phyloP scores from a whole-genome alignment of 1,284 basidiomycete species.

The Irpex sp. region DNA sequence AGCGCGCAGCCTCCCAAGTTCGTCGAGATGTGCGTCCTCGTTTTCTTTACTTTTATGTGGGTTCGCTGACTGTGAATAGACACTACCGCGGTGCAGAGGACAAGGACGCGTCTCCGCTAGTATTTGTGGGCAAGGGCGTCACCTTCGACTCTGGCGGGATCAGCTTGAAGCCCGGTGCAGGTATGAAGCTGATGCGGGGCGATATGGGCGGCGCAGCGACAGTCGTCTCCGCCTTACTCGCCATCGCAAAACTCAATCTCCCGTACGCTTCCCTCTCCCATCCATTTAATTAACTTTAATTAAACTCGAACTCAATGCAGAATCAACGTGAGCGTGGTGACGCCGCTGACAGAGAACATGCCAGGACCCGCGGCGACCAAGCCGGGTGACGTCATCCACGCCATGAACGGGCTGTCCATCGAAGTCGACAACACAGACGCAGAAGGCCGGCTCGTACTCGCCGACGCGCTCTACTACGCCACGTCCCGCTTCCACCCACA shows the following conservation, averaged over 20 bases:
- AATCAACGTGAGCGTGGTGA: conserved; percentile 72
- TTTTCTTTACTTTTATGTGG: neutral
- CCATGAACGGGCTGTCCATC: conserved; percentile 87
- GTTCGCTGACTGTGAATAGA: conserved; percentile 31
- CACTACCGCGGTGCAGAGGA: conserved; percentile 76
- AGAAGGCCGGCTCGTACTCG: conserved; percentile 78
- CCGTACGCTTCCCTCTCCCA: conserved; percentile 46
- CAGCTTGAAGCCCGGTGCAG: conserved; percentile 74
- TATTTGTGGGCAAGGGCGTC: conserved; percentile 86
- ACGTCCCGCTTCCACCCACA: conserved; percentile 77
- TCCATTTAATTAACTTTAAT: too few relatives aligned
- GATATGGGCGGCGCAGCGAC: conserved; percentile 89
- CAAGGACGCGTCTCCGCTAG: conserved; percentile 58
- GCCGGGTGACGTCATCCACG: conserved; percentile 81
- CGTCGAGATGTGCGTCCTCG: conserved; percentile 69
- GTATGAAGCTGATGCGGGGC: conserved; percentile 78
- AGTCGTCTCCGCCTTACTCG: conserved; percentile 69
- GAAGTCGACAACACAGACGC: conserved; percentile 91
- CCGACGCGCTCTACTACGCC: conserved; percentile 87
- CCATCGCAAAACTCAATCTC: conserved; percentile 77
- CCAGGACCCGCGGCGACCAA: conserved; percentile 84
- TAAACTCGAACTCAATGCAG: conserved; percentile 29
- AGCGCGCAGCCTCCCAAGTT: conserved; percentile 83
- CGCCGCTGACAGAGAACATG: conserved; percentile 86
- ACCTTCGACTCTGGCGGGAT: conserved; percentile 91